Evolutionary conservation across 106 monocot species (phyloP).

Genomic region (Vanilla planifolia): DNA sequence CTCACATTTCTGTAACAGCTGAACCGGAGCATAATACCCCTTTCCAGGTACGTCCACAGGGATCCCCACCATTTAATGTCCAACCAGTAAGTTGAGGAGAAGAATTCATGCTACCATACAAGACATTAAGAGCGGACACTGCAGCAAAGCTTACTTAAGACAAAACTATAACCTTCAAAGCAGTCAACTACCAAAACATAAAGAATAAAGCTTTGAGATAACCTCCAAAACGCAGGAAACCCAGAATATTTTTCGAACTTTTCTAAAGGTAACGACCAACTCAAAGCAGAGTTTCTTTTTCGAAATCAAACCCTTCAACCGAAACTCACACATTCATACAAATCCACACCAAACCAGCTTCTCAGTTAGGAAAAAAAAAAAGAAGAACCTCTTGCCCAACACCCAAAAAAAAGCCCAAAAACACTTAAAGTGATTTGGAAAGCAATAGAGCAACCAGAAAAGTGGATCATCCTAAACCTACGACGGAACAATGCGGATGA

Average conservation of each 20-base stretch:
- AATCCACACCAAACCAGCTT: not conserved
- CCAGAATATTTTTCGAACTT: not conserved
- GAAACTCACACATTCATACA: slow-evolving; percentile 1
- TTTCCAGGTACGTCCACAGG: slow-evolving; percentile 56
- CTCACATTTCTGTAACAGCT: slow-evolving; percentile 55
- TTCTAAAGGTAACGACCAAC: too few species aligned
- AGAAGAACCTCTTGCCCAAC: not conserved
- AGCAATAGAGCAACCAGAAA: not conserved
- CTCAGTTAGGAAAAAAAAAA: not conserved
- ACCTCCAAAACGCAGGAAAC: too few species aligned
- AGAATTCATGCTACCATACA: slow-evolving; percentile 51
- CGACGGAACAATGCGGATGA: not conserved
- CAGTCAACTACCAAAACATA: too few species aligned
- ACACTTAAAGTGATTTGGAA: not conserved
- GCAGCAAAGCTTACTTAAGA: not conserved
- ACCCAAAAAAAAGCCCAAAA: too few species aligned
- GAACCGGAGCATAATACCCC: slow-evolving; percentile 58
- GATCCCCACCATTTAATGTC: slow-evolving; percentile 49
- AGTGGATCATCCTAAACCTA: not conserved
- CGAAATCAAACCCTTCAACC: not conserved
- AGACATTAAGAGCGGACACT: slow-evolving; percentile 51
- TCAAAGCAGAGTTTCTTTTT: not conserved
- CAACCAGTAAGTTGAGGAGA: slow-evolving; percentile 54
- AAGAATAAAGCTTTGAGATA: too few species aligned
- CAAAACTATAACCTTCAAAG: not conserved